phyloP scores from a whole-genome alignment of 2,329 filamentous ascomycete species.

The Diaporthe helianthi region DNA sequence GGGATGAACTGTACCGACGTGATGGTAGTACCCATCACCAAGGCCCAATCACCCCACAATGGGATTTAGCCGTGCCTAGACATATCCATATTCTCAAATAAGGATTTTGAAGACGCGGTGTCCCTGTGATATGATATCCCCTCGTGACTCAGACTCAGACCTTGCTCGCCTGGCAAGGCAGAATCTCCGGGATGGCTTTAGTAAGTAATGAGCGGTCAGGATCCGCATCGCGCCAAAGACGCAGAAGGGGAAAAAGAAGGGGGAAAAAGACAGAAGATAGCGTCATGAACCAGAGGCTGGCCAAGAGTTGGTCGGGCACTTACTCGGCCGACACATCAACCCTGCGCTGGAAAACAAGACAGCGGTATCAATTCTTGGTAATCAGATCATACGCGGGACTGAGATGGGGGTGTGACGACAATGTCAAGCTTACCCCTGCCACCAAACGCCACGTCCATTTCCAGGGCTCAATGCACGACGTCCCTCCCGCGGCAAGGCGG shows the following conservation, averaged over 20 bases:
- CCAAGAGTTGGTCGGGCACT: constrained; percentile 8
- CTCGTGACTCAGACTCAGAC: constrained; percentile 6
- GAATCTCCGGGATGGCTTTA: background rate
- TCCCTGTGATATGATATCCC: background rate
- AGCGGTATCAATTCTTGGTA: background rate
- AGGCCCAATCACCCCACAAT: background rate
- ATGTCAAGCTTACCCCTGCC: constrained; percentile 30
- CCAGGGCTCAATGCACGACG: constrained; percentile 26
- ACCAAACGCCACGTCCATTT: constrained; percentile 30
- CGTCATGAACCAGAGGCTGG: background rate
- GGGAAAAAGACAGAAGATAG: background rate
- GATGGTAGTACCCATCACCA: constrained; percentile 12
- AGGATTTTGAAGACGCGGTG: constrained; percentile 5
- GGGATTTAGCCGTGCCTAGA: background rate
- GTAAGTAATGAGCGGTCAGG: constrained; percentile 12
- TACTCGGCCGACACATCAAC: constrained; percentile 21
- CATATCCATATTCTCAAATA: constrained; percentile 4
- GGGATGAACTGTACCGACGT: constrained; percentile 11
- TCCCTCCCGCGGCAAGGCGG: constrained; percentile 6
- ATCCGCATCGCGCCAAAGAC: background rate
- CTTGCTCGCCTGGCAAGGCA: constrained; percentile 8
- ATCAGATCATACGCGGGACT: background rate
- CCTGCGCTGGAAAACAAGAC: background rate
- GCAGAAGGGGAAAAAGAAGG: background rate
- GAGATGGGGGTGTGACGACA: background rate